These are phyloP conservation scores for Chaetomium olivaceum DNA, from an alignment of 2,329 filamentous ascomycete species.

Conservation along the genomic window DNA sequence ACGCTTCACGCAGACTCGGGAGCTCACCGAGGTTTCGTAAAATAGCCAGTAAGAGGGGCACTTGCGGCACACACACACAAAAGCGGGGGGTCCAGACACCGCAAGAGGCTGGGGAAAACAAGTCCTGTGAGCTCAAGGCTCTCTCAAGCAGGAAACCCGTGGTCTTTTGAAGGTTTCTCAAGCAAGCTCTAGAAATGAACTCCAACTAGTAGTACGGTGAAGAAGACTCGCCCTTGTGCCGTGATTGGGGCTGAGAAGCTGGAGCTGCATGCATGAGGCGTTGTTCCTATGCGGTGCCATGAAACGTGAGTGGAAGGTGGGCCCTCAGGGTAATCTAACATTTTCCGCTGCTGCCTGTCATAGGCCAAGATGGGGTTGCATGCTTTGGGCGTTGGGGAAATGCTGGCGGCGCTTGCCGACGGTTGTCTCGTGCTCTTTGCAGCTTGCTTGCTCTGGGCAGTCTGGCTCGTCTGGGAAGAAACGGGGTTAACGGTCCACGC, in stretches of 20 bases:
- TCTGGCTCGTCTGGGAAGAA: neutral
- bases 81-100: neutral
- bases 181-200: neutral
- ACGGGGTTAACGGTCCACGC: neutral
- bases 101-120: too few relatives aligned
- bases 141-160: neutral
- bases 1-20: neutral
- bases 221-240: neutral
- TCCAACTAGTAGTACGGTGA: neutral
- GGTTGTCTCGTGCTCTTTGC: neutral
- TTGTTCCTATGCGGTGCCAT: neutral
- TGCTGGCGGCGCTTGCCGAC: slow-evolving; percentile 1
- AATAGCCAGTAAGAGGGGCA: neutral
- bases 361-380: neutral
- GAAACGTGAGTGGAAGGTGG: slow-evolving; percentile 14
- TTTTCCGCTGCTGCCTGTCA: slow-evolving; percentile 15
- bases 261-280: slow-evolving; percentile 20
- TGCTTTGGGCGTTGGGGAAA: neutral
- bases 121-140: neutral
- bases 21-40: neutral
- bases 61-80: neutral
- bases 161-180: neutral
- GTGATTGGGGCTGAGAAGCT: slow-evolving; percentile 20
- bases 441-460: neutral
- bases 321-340: neutral